Percentiles rank a stretch among this genome's conserved stretches.
Evolutionary conservation across 345 rosid genomes (phyloP).

Genomic region (Heritiera littoralis): DNA sequence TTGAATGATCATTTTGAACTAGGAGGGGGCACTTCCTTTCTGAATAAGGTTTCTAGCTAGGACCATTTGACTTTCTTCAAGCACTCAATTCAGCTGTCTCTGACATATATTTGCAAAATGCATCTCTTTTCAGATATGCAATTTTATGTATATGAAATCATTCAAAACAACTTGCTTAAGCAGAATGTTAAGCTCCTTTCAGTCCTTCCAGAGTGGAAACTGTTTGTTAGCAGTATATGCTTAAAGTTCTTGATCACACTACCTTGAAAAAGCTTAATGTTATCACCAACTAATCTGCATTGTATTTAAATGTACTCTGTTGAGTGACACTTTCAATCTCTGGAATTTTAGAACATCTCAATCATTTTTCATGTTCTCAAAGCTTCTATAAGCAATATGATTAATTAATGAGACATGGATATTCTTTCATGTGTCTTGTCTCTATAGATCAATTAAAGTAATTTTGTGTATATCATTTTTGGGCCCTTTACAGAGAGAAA

Average conservation of each 20-base stretch:
- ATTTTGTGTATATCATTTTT: neutral
- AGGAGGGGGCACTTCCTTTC: neutral
- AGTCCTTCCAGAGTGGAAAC: neutral
- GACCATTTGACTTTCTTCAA: neutral
- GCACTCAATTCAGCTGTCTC: neutral
- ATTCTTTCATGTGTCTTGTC: neutral
- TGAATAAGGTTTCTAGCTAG: neutral
- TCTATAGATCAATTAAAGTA: neutral
- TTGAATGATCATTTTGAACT: neutral
- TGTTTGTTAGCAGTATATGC: neutral
- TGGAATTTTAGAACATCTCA: neutral
- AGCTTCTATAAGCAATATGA: neutral
- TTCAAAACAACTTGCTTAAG: neutral
- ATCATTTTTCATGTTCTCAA: neutral
- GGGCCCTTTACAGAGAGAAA: constrained; percentile 65
- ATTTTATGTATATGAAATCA: neutral
- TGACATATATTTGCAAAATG: neutral
- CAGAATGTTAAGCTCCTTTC: neutral
- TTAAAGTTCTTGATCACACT: neutral
- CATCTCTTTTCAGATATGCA: neutral
- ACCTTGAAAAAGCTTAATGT: neutral
- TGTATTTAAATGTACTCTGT: neutral
- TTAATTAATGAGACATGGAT: neutral
- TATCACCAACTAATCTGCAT: neutral
- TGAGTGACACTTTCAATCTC: neutral